Evolutionary conservation across 2,329 filamentous ascomycete genomes (phyloP).

Genomic region (Westerdykella ornata): DNA sequence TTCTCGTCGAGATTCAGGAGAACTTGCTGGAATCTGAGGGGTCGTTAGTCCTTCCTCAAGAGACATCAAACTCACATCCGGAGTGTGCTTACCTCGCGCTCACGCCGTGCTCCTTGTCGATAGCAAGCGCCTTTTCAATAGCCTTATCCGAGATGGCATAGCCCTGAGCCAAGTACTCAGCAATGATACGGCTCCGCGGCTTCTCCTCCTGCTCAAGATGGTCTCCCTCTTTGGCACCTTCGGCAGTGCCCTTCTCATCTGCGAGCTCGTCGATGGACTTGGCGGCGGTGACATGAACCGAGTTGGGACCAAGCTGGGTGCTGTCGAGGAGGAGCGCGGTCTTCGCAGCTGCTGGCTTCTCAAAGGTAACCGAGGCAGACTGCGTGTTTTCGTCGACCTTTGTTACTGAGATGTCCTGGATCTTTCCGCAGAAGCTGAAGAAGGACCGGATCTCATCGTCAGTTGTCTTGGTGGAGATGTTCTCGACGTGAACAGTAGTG

Average conservation of each 20-base stretch:
- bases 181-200: constrained; percentile 84
- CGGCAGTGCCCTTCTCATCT: constrained; percentile 53
- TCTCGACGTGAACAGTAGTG: constrained; percentile 77
- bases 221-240: constrained; percentile 51
- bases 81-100: constrained; percentile 47
- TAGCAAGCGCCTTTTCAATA: constrained; percentile 73
- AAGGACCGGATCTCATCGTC: constrained; percentile 94
- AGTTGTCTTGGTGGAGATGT: constrained; percentile 73
- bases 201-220: constrained; percentile 94
- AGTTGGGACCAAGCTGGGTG: constrained; percentile 73
- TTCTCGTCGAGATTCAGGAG: constrained; percentile 73
- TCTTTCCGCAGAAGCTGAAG: constrained; percentile 96
- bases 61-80: too few relatives aligned
- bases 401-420: constrained; percentile 72
- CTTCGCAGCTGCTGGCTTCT: constrained; percentile 94
- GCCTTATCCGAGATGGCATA: constrained; percentile 75
- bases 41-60: too few relatives aligned
- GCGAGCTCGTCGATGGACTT: constrained; percentile 59
- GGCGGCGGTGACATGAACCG: constrained; percentile 72
- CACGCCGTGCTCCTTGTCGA: constrained; percentile 86
- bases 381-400: constrained; percentile 59
- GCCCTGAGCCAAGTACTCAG: constrained; percentile 93
- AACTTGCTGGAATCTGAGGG: constrained; percentile 61
- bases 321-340: constrained; percentile 95
- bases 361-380: constrained; percentile 87